These are phyloP conservation scores for Rhynchosporium agropyri DNA, from an alignment of 2,329 filamentous ascomycete genomes.

Conservation along the genomic window DNA sequence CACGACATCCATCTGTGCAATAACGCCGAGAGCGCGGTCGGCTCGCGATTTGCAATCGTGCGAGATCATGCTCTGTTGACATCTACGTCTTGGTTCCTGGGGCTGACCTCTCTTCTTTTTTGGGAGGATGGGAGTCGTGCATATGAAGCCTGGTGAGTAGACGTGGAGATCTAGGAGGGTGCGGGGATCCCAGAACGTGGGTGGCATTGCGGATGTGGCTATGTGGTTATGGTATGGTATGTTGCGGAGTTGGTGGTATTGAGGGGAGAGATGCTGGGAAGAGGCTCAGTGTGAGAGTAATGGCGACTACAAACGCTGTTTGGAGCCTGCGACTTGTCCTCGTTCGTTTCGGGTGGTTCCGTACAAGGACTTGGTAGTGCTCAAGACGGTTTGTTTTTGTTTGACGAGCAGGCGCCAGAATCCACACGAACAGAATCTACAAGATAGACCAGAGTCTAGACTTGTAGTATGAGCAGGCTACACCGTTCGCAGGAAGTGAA, in stretches of 20 bases:
- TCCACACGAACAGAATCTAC: no score
- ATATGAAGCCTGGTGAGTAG: neutral
- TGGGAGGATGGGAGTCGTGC: neutral
- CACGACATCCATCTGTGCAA: conserved; percentile 5
- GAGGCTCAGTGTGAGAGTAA: neutral
- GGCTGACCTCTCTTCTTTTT: neutral
- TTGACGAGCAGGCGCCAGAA: no score
- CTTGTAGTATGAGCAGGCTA: no score
- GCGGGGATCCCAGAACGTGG: conserved; percentile 1
- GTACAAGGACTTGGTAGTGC: no score
- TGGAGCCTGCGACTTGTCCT: no score
- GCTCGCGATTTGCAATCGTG: conserved; percentile 4
- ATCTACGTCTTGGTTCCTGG: neutral
- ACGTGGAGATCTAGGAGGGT: neutral
- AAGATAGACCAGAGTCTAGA: no score
- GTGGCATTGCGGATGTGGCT: neutral
- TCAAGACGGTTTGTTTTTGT: no score
- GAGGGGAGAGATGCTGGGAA: neutral
- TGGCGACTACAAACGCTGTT: neutral
- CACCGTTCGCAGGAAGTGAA: no score
- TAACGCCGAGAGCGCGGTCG: neutral
- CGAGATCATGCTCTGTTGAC: neutral
- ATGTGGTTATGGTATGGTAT: neutral
- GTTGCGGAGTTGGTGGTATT: neutral
- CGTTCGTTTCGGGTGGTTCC: no score